Conservation (phyloP, 208 protist species). For the Leishmania mexicana region DNA sequence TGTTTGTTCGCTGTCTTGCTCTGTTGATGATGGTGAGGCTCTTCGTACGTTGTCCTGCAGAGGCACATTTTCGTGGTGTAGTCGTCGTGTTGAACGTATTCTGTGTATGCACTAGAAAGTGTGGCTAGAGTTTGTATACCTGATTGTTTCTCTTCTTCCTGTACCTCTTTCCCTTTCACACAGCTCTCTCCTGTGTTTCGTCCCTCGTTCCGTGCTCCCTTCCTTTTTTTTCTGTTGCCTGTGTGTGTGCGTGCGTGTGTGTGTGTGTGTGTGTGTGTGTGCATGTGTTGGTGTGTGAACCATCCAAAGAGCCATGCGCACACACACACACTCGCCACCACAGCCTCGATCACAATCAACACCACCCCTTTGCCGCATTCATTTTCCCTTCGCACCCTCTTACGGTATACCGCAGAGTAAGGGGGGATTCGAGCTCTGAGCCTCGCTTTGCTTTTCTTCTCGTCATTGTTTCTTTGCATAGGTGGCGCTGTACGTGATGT, state of each 20-base stretch:
- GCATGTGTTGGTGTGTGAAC: neutral
- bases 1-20: no score
- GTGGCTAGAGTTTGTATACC: neutral
- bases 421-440: neutral
- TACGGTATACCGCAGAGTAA: neutral
- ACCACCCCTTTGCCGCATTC: neutral
- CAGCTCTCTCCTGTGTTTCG: neutral
- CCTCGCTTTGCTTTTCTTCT: neutral
- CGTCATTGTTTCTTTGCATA: neutral
- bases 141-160: neutral
- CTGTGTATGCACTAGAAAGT: neutral
- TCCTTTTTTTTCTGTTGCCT: neutral
- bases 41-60: neutral
- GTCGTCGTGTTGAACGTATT: neutral
- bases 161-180: neutral
- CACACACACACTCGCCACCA: neutral
- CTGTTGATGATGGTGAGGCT: no score
- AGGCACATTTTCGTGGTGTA: neutral
- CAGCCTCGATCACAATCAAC: neutral
- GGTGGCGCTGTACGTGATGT: neutral
- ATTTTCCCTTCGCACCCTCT: slow-evolving; percentile 1
- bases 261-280: neutral
- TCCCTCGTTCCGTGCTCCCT: neutral
- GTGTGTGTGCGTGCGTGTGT: neutral
- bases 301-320: no score